A percentile compares a stretch with the other conserved stretches of the same genome.
Evolutionary conservation across 768 basidiomycete species (phyloP).

Genomic region (Termitomyces sp.): DNA sequence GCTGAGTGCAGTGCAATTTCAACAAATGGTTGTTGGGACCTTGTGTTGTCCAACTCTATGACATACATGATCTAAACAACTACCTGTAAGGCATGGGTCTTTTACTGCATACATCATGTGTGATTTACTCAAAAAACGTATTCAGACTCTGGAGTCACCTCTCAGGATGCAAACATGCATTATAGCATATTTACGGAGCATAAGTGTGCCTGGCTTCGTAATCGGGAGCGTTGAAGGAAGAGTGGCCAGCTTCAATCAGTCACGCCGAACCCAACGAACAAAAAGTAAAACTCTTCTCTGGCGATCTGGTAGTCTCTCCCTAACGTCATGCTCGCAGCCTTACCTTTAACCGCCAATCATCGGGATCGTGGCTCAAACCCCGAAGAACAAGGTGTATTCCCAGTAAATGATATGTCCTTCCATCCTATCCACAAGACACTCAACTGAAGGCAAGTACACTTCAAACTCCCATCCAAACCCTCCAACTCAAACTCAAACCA

Average conservation of each 20-base stretch:
- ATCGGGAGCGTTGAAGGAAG: slow-evolving; percentile 86
- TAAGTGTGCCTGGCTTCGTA: slow-evolving; percentile 61
- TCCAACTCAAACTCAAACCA: neutral
- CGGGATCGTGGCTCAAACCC: slow-evolving; percentile 27
- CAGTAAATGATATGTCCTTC: slow-evolving; percentile 83
- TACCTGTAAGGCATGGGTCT: slow-evolving; percentile 47
- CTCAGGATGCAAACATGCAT: slow-evolving; percentile 91
- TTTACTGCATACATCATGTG: neutral
- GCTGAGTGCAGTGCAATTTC: too few relatives aligned
- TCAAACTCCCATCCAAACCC: neutral
- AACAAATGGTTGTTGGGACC: slow-evolving; percentile 86
- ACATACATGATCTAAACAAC: slow-evolving; percentile 75
- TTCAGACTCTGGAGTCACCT: slow-evolving; percentile 76
- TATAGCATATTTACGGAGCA: slow-evolving; percentile 72
- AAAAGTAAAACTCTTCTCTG: neutral
- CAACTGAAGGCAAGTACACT: slow-evolving; percentile 54
- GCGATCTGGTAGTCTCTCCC: neutral
- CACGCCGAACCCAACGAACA: slow-evolving; percentile 67
- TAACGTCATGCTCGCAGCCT: slow-evolving; percentile 37
- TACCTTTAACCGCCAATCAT: slow-evolving; percentile 80
- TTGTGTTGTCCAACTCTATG: slow-evolving; percentile 83
- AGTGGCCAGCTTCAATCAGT: slow-evolving; percentile 81
- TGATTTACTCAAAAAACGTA: neutral
- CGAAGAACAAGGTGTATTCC: slow-evolving; percentile 66
- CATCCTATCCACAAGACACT: slow-evolving; percentile 82